Conservation (phyloP, 208 protist species). For the Wallacemonas collosoma region DNA sequence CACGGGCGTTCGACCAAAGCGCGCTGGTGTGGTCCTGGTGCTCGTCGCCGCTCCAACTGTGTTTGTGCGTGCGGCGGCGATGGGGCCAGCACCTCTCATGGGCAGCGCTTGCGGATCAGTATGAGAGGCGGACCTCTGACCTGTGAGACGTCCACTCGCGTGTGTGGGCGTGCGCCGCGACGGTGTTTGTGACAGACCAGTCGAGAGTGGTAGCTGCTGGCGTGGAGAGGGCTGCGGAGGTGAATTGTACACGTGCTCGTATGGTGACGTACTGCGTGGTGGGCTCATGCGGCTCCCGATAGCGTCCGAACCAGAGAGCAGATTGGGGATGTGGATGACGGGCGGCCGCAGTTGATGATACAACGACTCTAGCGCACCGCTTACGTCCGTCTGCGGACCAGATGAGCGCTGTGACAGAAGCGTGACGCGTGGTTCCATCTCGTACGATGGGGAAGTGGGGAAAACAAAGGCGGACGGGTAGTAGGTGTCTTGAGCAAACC, state of each 20-base stretch:
- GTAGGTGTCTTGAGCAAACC: too few species aligned
- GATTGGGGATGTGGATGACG: neutral
- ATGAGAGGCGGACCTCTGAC: conserved; percentile 6
- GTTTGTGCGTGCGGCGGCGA: neutral
- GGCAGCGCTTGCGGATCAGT: conserved; percentile 15
- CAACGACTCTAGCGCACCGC: neutral
- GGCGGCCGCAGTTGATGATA: conserved; percentile 2
- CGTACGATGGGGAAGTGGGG: too few species aligned
- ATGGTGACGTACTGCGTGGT: conserved; percentile 1
- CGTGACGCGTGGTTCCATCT: neutral
- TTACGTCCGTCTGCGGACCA: conserved; percentile 13
- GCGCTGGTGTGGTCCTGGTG: neutral
- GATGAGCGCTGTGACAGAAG: conserved; percentile 17
- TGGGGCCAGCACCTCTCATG: neutral
- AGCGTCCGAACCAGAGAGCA: conserved; percentile 4
- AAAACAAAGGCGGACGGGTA: too few species aligned
- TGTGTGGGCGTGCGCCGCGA: neutral
- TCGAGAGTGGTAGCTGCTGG: neutral
- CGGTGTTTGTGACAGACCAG: neutral
- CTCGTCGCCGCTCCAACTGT: neutral
- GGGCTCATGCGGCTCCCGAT: conserved; percentile 2
- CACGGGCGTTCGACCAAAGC: neutral
- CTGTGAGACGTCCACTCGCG: neutral
- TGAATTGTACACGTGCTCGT: conserved; percentile 15
- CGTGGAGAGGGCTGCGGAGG: neutral